Base-by-base conservation (phyloP, 2,329 filamentous ascomycete species). In the Penicillium sp. region DNA sequence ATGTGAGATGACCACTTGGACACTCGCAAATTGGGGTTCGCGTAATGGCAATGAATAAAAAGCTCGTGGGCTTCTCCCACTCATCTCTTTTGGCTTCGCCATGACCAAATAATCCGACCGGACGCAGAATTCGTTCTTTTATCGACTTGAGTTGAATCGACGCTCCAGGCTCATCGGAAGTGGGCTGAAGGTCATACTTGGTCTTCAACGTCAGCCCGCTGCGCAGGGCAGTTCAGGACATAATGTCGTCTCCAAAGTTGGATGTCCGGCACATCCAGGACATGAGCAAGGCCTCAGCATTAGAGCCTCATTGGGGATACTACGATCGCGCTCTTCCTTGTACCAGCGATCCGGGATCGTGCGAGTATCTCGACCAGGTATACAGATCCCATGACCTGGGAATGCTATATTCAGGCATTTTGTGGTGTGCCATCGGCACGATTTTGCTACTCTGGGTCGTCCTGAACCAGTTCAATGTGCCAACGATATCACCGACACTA, bases 241-340 rank as follows among this genome's bases (percentile, higher is more conserved):
- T 3, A 34, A 63, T 62, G 58, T 43, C 59, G 31, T 54, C 45
- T 26, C 20, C 55, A 5, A 53, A 48, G 26, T 34, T 61, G 29
- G 34, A 38, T 39, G 42, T 38, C 38, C 73, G 75, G 53, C 77
- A 79, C 55, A 81, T 81, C 58, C 79, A 82, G 63, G 73, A 82
- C 53, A 51, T 66, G n/a, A 63, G 68, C 57, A 74, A 66, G 64
- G 72, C 74, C 31, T 77, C 74, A 31, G 54, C 60, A 52, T 79
- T 22, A 38, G 74, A 77, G 63, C 74, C 72, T 46, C 81, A 85
- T 63, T 87, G 83, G 83, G 84, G 81, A 0, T 86, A 86, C 64
- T 72, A 75, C 2, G 74, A 76, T 50, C 78, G 83, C 20, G 74
- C 79, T 2, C 49, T 85, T 0, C 84, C 84, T 24, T 87, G 84